Percentiles rank a stretch among this genome's conserved stretches.
Evolutionary conservation across 768 basidiomycete species (phyloP).

Genomic region (Crucibulum laeve): DNA sequence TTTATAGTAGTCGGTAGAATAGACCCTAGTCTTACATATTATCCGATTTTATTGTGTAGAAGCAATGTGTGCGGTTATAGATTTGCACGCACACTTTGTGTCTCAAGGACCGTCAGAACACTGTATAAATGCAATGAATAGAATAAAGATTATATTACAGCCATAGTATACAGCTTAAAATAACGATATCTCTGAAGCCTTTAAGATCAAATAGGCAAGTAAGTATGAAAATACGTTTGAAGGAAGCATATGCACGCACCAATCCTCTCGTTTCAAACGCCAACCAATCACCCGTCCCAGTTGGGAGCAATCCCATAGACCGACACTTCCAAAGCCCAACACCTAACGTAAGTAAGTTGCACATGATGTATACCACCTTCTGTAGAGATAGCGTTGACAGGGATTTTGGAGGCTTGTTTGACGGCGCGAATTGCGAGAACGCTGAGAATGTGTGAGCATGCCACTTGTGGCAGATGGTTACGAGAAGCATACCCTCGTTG

Average conservation of each 20-base stretch:
- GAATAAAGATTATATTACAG: background rate
- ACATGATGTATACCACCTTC: slow-evolving; percentile 66
- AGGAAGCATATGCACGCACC: slow-evolving; percentile 37
- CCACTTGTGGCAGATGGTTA: background rate
- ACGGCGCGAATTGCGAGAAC: slow-evolving; percentile 72
- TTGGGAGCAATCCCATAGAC: slow-evolving; percentile 87
- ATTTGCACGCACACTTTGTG: too few relatives aligned
- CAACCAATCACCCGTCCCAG: slow-evolving; percentile 91
- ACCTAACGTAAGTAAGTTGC: slow-evolving; percentile 72
- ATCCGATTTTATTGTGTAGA: too few relatives aligned
- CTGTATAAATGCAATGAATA: too few relatives aligned
- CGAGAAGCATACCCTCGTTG: slow-evolving; percentile 57
- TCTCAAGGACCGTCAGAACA: too few relatives aligned
- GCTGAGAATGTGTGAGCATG: slow-evolving; percentile 31
- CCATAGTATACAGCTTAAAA: slow-evolving; percentile 11
- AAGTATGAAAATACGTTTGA: background rate
- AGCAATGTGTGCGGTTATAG: too few relatives aligned
- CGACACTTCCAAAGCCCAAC: slow-evolving; percentile 93
- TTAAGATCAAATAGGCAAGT: background rate
- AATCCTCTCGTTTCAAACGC: slow-evolving; percentile 81
- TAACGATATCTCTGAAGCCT: slow-evolving; percentile 45
- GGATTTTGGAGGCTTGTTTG: slow-evolving; percentile 47
- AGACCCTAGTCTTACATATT: too few relatives aligned
- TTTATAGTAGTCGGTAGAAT: too few relatives aligned
- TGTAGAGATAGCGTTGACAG: slow-evolving; percentile 59